phyloP scores from a whole-genome alignment of 1,284 basidiomycete species.

The Irpex lacteus region DNA sequence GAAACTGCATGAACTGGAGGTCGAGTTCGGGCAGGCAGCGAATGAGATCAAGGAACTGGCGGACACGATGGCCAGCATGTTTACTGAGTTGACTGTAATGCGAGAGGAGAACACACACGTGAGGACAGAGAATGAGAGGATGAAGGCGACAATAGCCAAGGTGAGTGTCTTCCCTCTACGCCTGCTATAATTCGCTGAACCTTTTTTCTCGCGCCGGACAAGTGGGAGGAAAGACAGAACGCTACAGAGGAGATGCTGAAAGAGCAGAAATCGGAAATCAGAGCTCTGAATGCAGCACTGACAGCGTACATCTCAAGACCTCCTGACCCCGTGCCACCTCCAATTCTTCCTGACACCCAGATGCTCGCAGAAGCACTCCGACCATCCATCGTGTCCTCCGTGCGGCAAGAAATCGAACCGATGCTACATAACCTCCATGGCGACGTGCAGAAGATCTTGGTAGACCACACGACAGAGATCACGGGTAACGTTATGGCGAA shows the following conservation, averaged over 20 bases:
- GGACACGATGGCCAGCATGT: constrained; percentile 35
- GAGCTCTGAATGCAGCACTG: constrained; percentile 40
- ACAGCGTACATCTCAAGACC: constrained; percentile 34
- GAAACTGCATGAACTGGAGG: constrained; percentile 19
- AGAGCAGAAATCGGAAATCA: constrained; percentile 30
- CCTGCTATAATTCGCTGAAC: not conserved
- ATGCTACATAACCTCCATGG: constrained; percentile 34
- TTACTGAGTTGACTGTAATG: constrained; percentile 27
- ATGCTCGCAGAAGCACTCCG: constrained; percentile 40
- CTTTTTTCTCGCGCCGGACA: not conserved
- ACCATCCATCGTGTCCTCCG: constrained; percentile 35
- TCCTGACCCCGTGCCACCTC: constrained; percentile 22
- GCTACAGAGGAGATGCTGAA: constrained; percentile 18
- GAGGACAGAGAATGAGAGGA: constrained; percentile 29
- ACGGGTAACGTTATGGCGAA: constrained; percentile 37
- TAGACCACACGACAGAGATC: constrained; percentile 35
- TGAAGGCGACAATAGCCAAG: constrained; percentile 17
- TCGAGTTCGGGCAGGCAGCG: constrained; percentile 25
- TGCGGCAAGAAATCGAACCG: constrained; percentile 37
- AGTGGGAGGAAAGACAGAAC: constrained; percentile 29
- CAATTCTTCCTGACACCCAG: constrained; percentile 29
- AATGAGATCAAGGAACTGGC: constrained; percentile 38
- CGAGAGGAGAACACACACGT: constrained; percentile 28
- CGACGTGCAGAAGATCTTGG: constrained; percentile 37
- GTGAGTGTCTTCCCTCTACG: constrained; percentile 5